Evolutionary conservation across 257 asterid genomes (phyloP).

Genomic region (Paraleonurus japonicus): DNA sequence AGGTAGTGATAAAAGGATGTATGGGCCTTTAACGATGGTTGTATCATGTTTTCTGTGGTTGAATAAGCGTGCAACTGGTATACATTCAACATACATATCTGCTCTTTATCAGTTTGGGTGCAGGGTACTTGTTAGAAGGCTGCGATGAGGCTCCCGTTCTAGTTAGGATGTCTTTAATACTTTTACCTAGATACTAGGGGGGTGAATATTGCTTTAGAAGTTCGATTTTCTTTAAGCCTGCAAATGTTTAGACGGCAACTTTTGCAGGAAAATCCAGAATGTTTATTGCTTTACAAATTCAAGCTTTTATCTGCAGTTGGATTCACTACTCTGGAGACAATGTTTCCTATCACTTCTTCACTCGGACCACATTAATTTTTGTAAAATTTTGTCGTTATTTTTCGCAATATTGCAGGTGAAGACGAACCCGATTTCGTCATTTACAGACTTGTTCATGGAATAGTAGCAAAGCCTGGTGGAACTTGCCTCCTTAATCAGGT

Average conservation of each 20-base stretch:
- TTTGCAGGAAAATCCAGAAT: neutral
- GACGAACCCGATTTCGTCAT: neutral
- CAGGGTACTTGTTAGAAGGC: neutral
- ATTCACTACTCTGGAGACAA: neutral
- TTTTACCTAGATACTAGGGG: neutral
- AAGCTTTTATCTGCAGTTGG: constrained; percentile 2
- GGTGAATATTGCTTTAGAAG: neutral
- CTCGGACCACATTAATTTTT: constrained; percentile 7
- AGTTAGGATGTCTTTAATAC: neutral
- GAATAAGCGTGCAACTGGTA: neutral
- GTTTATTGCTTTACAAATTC: neutral
- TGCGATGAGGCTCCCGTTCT: neutral
- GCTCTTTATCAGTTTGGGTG: neutral
- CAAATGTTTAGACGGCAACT: neutral
- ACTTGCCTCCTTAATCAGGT: neutral
- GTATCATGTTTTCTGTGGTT: neutral
- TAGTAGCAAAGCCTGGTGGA: neutral
- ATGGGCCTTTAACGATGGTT: too few relatives aligned
- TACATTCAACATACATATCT: neutral
- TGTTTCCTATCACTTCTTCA: neutral
- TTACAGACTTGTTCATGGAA: constrained; percentile 3
- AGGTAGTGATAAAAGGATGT: constrained; percentile 2
- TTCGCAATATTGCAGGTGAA: neutral
- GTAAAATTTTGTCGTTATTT: constrained; percentile 8
- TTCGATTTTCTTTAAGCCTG: neutral